phyloP scores from a whole-genome alignment of 2,329 filamentous ascomycete species.

The Aspergillus proliferans region DNA sequence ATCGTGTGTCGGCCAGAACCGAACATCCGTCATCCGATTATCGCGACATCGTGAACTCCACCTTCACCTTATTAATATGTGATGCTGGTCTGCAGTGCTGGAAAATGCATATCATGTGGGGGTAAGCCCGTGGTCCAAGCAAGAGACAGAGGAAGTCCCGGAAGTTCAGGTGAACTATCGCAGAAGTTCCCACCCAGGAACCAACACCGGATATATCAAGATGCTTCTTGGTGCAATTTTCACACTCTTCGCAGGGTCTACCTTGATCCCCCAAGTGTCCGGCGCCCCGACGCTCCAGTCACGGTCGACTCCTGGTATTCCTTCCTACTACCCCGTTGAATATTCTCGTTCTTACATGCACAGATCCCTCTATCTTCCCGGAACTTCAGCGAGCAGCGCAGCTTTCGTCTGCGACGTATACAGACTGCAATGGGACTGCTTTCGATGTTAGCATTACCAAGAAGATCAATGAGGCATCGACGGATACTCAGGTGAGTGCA shows the following conservation, averaged over 20 bases:
- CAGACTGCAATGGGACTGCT: slow-evolving; percentile 18
- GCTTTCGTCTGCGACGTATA: slow-evolving; percentile 25
- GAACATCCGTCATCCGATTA: too few species aligned
- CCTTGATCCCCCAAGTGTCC: background rate
- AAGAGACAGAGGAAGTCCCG: too few species aligned
- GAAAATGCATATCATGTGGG: too few species aligned
- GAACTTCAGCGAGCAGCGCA: slow-evolving; percentile 22
- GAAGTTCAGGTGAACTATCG: too few species aligned
- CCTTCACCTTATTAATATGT: too few species aligned
- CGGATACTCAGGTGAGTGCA: slow-evolving; percentile 16
- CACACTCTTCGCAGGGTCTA: background rate
- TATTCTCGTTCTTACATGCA: background rate
- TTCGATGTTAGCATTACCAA: slow-evolving; percentile 28
- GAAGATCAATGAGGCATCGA: slow-evolving; percentile 15
- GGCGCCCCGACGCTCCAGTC: background rate
- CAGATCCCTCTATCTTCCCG: slow-evolving; percentile 13
- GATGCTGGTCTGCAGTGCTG: too few species aligned
- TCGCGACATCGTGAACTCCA: too few species aligned
- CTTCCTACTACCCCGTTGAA: background rate
- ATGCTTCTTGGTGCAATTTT: too few species aligned
- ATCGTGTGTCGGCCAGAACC: too few species aligned
- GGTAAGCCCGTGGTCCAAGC: too few species aligned
- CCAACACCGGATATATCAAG: too few species aligned
- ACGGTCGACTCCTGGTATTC: background rate
- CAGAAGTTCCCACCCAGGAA: too few species aligned